These are phyloP conservation scores for Wickerhamiella shivajii DNA, from an alignment of 805 yeast species.

Conservation along the genomic window DNA sequence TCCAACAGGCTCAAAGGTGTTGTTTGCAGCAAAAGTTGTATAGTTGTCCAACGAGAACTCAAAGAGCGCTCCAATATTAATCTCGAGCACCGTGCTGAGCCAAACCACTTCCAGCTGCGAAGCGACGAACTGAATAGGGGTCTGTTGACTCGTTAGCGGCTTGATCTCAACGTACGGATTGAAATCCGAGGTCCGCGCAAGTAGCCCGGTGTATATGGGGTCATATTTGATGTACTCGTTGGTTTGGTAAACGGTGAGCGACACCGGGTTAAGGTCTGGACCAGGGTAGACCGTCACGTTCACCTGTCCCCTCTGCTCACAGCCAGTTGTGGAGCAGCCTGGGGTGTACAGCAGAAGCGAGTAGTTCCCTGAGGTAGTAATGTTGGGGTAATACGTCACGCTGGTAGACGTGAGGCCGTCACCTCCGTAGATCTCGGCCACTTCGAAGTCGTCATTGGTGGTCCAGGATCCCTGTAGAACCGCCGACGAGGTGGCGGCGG, in stretches of 20 bases:
- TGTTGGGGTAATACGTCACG: conserved; percentile 49
- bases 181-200: conserved; percentile 31
- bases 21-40: conserved; percentile 24
- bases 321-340: conserved; percentile 68
- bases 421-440: conserved; percentile 20
- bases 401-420: conserved; percentile 24
- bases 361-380: conserved; percentile 61
- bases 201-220: conserved; percentile 51
- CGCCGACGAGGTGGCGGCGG: conserved; percentile 24
- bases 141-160: conserved; percentile 15
- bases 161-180: conserved; percentile 28
- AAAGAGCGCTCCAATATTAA: conserved; percentile 33
- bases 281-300: conserved; percentile 53
- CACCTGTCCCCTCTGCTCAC: conserved; percentile 57
- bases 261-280: conserved; percentile 24
- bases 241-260: conserved; percentile 57
- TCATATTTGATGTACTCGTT: conserved; percentile 74
- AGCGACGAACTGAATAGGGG: conserved; percentile 47
- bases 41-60: conserved; percentile 68
- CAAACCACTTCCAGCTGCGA: conserved; percentile 41
- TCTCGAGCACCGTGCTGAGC: conserved; percentile 29
- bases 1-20: conserved; percentile 28
- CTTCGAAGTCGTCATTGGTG: conserved; percentile 16
- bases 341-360: conserved; percentile 67
- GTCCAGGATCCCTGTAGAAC: conserved; percentile 21